Percentiles rank a stretch among this genome's conserved stretches.
These are phyloP conservation scores for Takashimella tepidaria DNA, from an alignment of 1,284 basidiomycete genomes.

Conservation along the genomic window DNA sequence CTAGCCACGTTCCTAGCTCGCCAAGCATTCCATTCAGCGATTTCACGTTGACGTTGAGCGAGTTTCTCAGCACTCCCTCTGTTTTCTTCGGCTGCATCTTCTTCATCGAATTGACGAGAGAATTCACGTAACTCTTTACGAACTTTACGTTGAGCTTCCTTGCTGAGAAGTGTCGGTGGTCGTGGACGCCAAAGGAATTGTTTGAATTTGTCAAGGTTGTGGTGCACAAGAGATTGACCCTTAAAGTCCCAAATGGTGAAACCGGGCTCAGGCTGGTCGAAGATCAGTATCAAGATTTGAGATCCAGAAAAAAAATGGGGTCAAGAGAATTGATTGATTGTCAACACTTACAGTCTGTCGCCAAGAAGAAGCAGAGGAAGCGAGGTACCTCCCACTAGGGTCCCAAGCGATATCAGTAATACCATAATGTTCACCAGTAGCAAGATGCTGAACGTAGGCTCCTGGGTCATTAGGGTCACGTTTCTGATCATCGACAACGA, in stretches of 20 bases:
- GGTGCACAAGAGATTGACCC: constrained; percentile 84
- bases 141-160: constrained; percentile 79
- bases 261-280: constrained; percentile 80
- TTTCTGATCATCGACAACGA: constrained; percentile 67
- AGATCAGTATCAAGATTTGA: constrained; percentile 4
- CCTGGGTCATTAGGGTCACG: constrained; percentile 68
- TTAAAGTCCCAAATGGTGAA: constrained; percentile 98
- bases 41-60: constrained; percentile 81
- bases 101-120: constrained; percentile 90
- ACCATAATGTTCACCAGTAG: constrained; percentile 91
- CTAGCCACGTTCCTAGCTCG: constrained; percentile 43
- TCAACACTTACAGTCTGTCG: constrained; percentile 80
- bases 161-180: constrained; percentile 77
- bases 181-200: constrained; percentile 98
- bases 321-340: neutral
- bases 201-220: constrained; percentile 91
- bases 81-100: constrained; percentile 91
- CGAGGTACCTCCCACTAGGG: constrained; percentile 88
- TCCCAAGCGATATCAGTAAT: constrained; percentile 99
- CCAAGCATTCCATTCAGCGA: constrained; percentile 99
- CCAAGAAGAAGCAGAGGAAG: constrained; percentile 93
- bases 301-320: constrained; percentile 7
- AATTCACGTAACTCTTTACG: constrained; percentile 89
- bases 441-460: constrained; percentile 75
- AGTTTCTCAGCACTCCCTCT: constrained; percentile 90